These are phyloP conservation scores for Coemansia sp. DNA, from an alignment of 192 early-diverging fungal genomes.

Conservation along the genomic window DNA sequence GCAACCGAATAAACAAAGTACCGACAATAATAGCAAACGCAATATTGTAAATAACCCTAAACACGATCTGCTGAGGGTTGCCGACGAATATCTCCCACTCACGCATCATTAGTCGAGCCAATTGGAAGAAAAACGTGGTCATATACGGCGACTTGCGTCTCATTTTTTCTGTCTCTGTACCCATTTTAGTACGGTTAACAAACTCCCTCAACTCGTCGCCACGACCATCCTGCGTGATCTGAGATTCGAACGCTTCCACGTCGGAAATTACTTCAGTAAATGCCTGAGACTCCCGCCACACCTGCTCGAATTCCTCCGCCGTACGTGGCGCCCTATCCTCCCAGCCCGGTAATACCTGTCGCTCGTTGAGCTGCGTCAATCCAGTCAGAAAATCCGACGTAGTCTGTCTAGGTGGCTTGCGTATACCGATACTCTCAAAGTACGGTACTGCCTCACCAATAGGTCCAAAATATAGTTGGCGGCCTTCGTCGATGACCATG, in stretches of 20 bases:
- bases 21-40: constrained; percentile 75
- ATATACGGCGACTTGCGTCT: constrained; percentile 64
- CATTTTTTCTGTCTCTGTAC: constrained; percentile 53
- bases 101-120: constrained; percentile 62
- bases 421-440: constrained; percentile 65
- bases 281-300: constrained; percentile 57
- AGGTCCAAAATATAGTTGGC: constrained; percentile 73
- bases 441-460: constrained; percentile 61
- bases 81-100: constrained; percentile 68
- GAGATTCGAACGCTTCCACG: constrained; percentile 48
- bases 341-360: constrained; percentile 59
- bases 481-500: constrained; percentile 68
- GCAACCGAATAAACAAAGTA: constrained; percentile 69
- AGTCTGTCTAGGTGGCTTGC: constrained; percentile 67
- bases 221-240: constrained; percentile 24
- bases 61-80: constrained; percentile 57
- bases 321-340: constrained; percentile 60
- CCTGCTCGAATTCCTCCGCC: constrained; percentile 68
- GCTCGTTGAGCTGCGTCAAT: constrained; percentile 66
- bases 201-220: constrained; percentile 47
- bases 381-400: constrained; percentile 76
- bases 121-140: constrained; percentile 68
- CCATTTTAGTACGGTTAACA: constrained; percentile 62
- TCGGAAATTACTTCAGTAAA: constrained; percentile 37
- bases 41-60: constrained; percentile 61